Evolutionary conservation across 495 filamentous ascomycete species (phyloP).

Genomic region (Penicillium cinerascens): DNA sequence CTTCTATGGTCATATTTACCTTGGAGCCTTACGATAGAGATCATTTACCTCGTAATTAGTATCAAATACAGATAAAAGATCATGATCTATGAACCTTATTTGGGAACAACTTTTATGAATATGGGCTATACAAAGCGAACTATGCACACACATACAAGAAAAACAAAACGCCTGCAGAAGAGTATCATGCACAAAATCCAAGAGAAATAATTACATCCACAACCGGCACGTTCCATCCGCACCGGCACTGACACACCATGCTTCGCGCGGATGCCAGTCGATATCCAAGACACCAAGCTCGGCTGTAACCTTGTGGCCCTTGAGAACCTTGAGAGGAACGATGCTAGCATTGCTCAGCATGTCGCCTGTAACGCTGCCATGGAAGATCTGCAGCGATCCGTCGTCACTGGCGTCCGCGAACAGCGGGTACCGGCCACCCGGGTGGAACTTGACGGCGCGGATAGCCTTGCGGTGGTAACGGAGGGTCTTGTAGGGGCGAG

Average conservation of each 20-base stretch:
- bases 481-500: slow-evolving; percentile 89
- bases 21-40: neutral
- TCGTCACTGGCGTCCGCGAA: slow-evolving; percentile 94
- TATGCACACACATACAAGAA: slow-evolving; percentile 24
- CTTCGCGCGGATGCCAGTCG: slow-evolving; percentile 89
- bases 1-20: neutral
- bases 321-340: slow-evolving; percentile 90
- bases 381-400: slow-evolving; percentile 90
- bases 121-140: slow-evolving; percentile 29
- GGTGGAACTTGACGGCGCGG: slow-evolving; percentile 80
- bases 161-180: slow-evolving; percentile 19
- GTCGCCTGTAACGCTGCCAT: slow-evolving; percentile 90
- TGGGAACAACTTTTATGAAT: slow-evolving; percentile 24
- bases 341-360: slow-evolving; percentile 94
- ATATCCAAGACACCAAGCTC: slow-evolving; percentile 89
- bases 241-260: slow-evolving; percentile 90
- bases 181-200: slow-evolving; percentile 22
- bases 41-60: neutral
- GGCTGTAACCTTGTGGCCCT: slow-evolving; percentile 73
- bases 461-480: slow-evolving; percentile 91
- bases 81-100: neutral
- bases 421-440: slow-evolving; percentile 70
- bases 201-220: slow-evolving; percentile 55
- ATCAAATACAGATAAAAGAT: neutral
- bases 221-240: slow-evolving; percentile 87